Percentiles rank a stretch among this genome's conserved stretches.
phyloP scores from a whole-genome alignment of 1,139 yeast species.

The Blastobotrys aristatus region DNA sequence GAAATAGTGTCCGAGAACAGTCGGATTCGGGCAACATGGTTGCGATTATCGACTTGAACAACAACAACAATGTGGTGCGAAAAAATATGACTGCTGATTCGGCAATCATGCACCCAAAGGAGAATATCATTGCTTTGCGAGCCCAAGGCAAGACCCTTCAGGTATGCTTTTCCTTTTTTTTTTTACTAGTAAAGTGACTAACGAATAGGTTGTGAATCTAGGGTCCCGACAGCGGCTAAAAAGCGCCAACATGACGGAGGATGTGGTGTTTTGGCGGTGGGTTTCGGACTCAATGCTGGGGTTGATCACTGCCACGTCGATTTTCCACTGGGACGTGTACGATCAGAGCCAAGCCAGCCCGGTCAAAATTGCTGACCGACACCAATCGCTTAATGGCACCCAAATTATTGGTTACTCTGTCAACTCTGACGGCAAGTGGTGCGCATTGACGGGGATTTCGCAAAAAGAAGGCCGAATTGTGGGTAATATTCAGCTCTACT shows the following conservation, averaged over 20 bases:
- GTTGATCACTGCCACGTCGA: conserved; percentile 69
- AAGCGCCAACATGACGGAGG: conserved; percentile 80
- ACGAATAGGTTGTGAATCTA: conserved; percentile 62
- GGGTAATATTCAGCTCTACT: conserved; percentile 91
- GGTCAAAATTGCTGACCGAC: conserved; percentile 72
- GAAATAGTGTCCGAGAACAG: conserved; percentile 68
- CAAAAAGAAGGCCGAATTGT: conserved; percentile 94
- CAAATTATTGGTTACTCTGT: conserved; percentile 91
- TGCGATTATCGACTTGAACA: conserved; percentile 80
- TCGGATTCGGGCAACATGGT: conserved; percentile 72
- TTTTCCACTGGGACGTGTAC: conserved; percentile 78
- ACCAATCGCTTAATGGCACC: conserved; percentile 68
- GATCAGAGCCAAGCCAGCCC: conserved; percentile 84
- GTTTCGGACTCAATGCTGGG: conserved; percentile 68
- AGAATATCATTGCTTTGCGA: conserved; percentile 84
- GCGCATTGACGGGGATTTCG: conserved; percentile 90
- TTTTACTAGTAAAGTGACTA: not conserved
- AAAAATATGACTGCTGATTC: conserved; percentile 97
- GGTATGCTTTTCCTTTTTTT: conserved; percentile 20
- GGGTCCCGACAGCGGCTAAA: conserved; percentile 84
- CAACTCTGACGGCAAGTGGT: conserved; percentile 82
- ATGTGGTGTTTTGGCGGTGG: conserved; percentile 97
- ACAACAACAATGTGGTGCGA: conserved; percentile 68
- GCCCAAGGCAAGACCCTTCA: conserved; percentile 96
- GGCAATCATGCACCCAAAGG: conserved; percentile 91